Evolutionary conservation across 352 stramenopile species (phyloP).

Genomic region (Globisporangium cederbergense): DNA sequence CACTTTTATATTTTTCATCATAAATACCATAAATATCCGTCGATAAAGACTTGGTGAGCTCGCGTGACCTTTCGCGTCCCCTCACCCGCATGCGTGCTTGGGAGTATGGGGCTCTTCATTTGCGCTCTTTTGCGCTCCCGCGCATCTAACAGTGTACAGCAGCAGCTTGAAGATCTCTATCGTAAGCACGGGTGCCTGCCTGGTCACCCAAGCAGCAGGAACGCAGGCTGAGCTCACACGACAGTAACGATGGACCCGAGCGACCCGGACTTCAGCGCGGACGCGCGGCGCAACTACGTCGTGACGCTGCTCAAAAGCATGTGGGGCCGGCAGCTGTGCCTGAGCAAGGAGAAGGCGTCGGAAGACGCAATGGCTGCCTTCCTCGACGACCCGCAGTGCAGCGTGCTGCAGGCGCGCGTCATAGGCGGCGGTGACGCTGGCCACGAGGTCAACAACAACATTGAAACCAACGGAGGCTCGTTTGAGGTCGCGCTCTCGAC

Average conservation of each 20-base stretch:
- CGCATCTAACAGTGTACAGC: neutral
- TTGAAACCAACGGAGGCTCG: neutral
- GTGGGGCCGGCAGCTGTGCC: conserved; percentile 40
- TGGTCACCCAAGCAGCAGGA: too few species aligned
- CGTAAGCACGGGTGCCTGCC: neutral
- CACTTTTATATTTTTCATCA: too few species aligned
- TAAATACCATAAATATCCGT: too few species aligned
- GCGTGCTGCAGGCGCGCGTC: conserved; percentile 47
- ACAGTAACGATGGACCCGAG: conserved; percentile 20
- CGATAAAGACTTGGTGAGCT: neutral
- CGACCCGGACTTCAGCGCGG: conserved; percentile 31
- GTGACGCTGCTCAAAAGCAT: conserved; percentile 55
- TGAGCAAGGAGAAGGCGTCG: conserved; percentile 36
- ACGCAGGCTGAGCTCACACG: neutral
- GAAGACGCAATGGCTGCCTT: conserved; percentile 60
- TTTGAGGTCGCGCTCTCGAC: conserved; percentile 27
- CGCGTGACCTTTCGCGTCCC: neutral
- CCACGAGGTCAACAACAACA: conserved; percentile 13
- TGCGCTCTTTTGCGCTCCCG: neutral
- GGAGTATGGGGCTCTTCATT: neutral
- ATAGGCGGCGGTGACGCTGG: conserved; percentile 3
- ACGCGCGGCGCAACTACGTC: conserved; percentile 60
- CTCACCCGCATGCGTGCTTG: neutral
- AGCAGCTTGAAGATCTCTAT: neutral
- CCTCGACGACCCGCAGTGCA: conserved; percentile 66